Base-by-base conservation (phyloP, 192 early-diverging fungal species). In the Phycomyces blakesleeanus region DNA sequence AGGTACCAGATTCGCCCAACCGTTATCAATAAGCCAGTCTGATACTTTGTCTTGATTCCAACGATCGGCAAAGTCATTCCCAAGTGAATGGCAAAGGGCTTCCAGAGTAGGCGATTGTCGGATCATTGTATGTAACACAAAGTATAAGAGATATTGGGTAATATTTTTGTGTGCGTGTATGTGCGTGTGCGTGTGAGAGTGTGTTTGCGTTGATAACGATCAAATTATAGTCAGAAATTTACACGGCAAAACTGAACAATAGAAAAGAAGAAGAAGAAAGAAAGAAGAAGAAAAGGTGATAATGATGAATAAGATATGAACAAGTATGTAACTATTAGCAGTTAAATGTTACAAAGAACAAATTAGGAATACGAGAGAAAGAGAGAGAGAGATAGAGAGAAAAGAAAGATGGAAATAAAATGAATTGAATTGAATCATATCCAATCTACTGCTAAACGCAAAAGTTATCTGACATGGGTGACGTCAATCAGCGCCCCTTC, bases 21-120 rank as follows among this genome's bases (percentile, higher is more conserved):
- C 64, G 39, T 66, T 54, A 0, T 72, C 64, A 51, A 62, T 44
- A 37, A 72, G 50, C 70, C 70, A 72, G 22, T 25, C 25, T 26
- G 70, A 57, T 10, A 72, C 70, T 58, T 66, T 72, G 0, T 62
- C 49, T 34, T 66, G 70, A 53, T 55, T 58, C 70, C 70, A 72
- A 21, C 37, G 47, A 21, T 58, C 24, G 24, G 51, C 56, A 50
- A 51, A 61, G 6, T 61, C 59, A 41, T 66, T 59, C 10, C 64
- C 70, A 41, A 72, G 50, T 16, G 44, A 20, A 15, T 47, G 44
- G 11, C 44, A 14, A 3, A 47, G 18, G 44, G 44, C 11, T 47
- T 47, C 44, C 44, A 47, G 12, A 47, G 44, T 47, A 7, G 44
- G 44, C 15, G 44, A n/a, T 47, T 47, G 44, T 47, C 44, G 44